These are phyloP conservation scores for Meyerozyma guilliermondii DNA, from an alignment of 1,139 yeast species.

Conservation along the genomic window DNA sequence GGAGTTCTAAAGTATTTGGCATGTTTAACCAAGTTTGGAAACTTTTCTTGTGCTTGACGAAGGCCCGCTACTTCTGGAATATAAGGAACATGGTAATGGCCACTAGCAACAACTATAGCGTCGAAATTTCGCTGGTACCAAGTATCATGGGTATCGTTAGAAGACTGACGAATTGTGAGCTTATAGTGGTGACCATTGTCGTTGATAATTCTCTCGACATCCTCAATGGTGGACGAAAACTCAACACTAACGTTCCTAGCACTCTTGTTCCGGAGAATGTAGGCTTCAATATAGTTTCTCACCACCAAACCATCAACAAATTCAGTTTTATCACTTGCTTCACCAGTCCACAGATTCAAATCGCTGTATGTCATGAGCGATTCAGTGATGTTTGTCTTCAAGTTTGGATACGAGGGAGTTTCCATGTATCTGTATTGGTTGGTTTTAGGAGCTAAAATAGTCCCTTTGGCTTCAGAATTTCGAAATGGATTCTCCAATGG, in stretches of 20 bases:
- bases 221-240: constrained; percentile 33
- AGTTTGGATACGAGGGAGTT: constrained; percentile 10
- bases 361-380: constrained; percentile 39
- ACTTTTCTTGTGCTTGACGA: constrained; percentile 21
- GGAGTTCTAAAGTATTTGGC: constrained; percentile 35
- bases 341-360: constrained; percentile 11
- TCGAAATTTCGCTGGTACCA: constrained; percentile 14
- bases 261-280: constrained; percentile 21
- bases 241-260: constrained; percentile 18
- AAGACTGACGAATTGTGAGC: constrained; percentile 25
- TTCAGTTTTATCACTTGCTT: constrained; percentile 12
- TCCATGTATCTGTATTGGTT: not conserved
- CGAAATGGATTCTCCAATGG: constrained; percentile 27
- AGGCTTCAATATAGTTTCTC: constrained; percentile 28
- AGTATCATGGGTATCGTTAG: constrained; percentile 12
- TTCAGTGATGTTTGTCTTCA: constrained; percentile 44
- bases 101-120: constrained; percentile 38
- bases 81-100: constrained; percentile 43
- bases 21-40: constrained; percentile 29
- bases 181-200: constrained; percentile 17
- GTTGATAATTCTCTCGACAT: constrained; percentile 19
- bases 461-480: not conserved
- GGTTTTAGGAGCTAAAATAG: not conserved
- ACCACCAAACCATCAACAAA: constrained; percentile 26
- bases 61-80: constrained; percentile 43